Evolutionary conservation across 2,329 filamentous ascomycete species (phyloP), one percentile per base, ranked within the genome.

Genomic region (Seiridium cupressi): DNA sequence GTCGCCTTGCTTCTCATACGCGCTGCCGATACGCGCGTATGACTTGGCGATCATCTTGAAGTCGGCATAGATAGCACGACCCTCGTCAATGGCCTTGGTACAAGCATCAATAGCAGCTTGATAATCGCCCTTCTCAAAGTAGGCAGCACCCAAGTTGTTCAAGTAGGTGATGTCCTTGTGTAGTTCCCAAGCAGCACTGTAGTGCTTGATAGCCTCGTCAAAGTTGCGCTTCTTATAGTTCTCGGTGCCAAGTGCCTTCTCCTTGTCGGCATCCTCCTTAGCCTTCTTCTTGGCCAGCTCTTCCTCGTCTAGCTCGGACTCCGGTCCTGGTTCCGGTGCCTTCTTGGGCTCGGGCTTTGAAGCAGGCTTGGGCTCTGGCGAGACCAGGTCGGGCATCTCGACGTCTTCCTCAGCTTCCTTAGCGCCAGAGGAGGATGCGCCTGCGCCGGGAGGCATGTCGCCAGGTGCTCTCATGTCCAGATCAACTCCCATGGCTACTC

Each of bases 211-310:
- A 55, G 95, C 95, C 72, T 90, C 88, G 70, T 98, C 95, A 67
- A 99, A 97, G 73, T 97, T 89, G 68, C 92, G 89, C 86, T 98
- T 98, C 89, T 99, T 99, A 84, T 99, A 99, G 75, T 89, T 89
- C 68, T 95, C 92, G 11, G 94, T 99, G 60, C 95, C 95, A 60
- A 96, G 82, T 36, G 89, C 91, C 86, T 99, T 99, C 79, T 97
- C 91, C 74, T 93, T 91, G 69, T 99, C 95, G 49, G 93, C 95
- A 64, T 90, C 92, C 70, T 89, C 91, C 82, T 98, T 96, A 46
- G 92, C 92, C 81, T 95, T 91, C 79, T 91, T 91, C 78, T 93
- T 93, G 62, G 90, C 91, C 59, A 87, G 74, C 0, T 89, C 84
- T 75, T 98, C 95, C 70, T 97, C 93, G 66, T 96, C 92, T 11